A percentile compares a stretch with the other conserved stretches of the same genome.
phyloP scores from a whole-genome alignment of 495 filamentous ascomycete genomes.

The Neurospora terricola region DNA sequence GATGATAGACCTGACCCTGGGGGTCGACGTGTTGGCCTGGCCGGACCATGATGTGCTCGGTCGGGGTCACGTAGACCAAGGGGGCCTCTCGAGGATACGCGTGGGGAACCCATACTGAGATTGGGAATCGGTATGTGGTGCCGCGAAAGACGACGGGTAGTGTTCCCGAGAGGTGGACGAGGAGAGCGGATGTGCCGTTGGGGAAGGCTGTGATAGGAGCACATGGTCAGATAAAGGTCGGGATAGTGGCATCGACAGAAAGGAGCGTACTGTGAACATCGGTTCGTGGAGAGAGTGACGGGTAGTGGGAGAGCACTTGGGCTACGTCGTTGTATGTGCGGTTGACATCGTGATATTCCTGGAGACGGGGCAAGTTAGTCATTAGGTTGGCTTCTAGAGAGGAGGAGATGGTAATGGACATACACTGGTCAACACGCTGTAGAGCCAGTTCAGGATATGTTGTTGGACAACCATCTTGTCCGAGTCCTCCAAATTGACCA shows the following conservation, averaged over 20 bases:
- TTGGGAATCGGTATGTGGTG: constrained; percentile 79
- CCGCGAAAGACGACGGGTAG: constrained; percentile 83
- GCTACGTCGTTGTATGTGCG: constrained; percentile 88
- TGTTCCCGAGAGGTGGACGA: constrained; percentile 78
- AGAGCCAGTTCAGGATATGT: constrained; percentile 88
- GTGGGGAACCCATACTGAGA: constrained; percentile 93
- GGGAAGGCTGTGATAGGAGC: constrained; percentile 60
- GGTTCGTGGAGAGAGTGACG: constrained; percentile 79
- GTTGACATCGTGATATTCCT: constrained; percentile 92
- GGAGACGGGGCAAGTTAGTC: constrained; percentile 9
- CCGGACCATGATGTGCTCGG: constrained; percentile 78
- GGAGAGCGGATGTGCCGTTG: constrained; percentile 75
- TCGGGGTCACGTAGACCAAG: constrained; percentile 78
- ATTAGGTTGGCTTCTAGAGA: background rate
- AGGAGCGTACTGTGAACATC: constrained; percentile 82
- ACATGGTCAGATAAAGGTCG: background rate
- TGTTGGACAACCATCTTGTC: constrained; percentile 71
- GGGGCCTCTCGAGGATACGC: constrained; percentile 80
- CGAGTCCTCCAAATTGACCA: background rate
- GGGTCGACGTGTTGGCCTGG: constrained; percentile 90
- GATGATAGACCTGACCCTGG: constrained; percentile 93
- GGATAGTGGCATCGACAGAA: background rate
- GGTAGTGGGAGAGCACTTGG: constrained; percentile 68
- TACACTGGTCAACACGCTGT: constrained; percentile 79
- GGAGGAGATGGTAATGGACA: background rate